Conservation (phyloP, 2,329 filamentous ascomycete species). For the Claviceps lovelessii region DNA sequence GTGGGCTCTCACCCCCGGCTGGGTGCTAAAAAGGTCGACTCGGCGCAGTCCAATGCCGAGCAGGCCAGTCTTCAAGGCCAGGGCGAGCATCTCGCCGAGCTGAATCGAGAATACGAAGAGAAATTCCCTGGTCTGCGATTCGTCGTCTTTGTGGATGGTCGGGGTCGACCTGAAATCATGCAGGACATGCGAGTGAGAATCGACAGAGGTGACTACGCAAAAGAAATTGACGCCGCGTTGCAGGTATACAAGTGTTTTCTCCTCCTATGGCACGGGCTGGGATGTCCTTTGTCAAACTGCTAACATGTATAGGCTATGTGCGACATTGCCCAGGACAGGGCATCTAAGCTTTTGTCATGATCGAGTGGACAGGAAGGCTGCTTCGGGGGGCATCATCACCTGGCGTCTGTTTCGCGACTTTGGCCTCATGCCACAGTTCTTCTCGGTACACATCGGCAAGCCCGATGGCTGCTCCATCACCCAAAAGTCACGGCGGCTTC, state of each 20-base stretch:
- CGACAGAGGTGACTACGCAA: slow-evolving; percentile 45
- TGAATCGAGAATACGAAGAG: slow-evolving; percentile 72
- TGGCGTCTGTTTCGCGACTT: not conserved
- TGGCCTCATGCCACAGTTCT: not conserved
- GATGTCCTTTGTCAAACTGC: slow-evolving; percentile 3
- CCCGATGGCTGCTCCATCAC: no score
- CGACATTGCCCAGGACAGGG: slow-evolving; percentile 73
- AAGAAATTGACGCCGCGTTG: slow-evolving; percentile 60
- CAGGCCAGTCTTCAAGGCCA: slow-evolving; percentile 50
- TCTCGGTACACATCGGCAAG: not conserved
- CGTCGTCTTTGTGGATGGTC: slow-evolving; percentile 83
- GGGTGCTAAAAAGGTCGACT: slow-evolving; percentile 70
- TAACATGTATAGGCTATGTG: slow-evolving; percentile 59
- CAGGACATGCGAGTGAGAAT: slow-evolving; percentile 67
- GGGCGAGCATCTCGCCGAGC: slow-evolving; percentile 42
- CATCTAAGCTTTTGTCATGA: slow-evolving; percentile 38
- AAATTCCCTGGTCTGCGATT: slow-evolving; percentile 71
- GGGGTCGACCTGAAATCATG: slow-evolving; percentile 61
- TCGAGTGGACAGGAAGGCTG: not conserved
- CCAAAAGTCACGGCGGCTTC: not conserved
- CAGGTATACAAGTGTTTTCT: slow-evolving; percentile 36
- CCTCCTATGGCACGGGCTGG: not conserved
- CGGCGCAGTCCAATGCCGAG: slow-evolving; percentile 64
- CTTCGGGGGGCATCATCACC: not conserved
- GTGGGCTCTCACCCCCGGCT: slow-evolving; percentile 72